Evolutionary conservation across 495 filamentous ascomycete species (phyloP).

Genomic region (Podospora fimiseda): DNA sequence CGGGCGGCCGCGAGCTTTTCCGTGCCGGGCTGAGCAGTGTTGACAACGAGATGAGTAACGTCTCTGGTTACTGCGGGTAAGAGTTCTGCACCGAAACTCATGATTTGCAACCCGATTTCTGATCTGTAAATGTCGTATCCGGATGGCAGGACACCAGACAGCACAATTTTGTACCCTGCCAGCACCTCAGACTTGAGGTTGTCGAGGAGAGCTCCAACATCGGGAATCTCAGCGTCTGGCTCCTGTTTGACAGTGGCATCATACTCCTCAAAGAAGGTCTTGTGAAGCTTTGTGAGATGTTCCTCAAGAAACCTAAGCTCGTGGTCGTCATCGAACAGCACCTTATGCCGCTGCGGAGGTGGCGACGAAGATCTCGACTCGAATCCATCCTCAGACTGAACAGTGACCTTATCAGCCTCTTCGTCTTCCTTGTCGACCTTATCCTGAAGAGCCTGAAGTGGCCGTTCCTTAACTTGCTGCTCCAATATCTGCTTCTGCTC

Average conservation of each 20-base stretch:
- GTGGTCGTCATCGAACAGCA: slow-evolving; percentile 76
- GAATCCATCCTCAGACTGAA: slow-evolving; percentile 28
- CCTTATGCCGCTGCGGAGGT: slow-evolving; percentile 56
- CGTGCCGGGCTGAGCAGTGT: slow-evolving; percentile 62
- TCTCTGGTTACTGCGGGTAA: slow-evolving; percentile 42
- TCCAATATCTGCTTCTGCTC: slow-evolving; percentile 80
- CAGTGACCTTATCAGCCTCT: slow-evolving; percentile 46
- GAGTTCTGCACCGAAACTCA: slow-evolving; percentile 75
- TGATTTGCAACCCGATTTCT: slow-evolving; percentile 78
- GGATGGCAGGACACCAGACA: slow-evolving; percentile 83
- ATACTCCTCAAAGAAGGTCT: slow-evolving; percentile 75
- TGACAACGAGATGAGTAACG: slow-evolving; percentile 50
- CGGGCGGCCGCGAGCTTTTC: slow-evolving; percentile 80
- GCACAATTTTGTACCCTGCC: slow-evolving; percentile 62
- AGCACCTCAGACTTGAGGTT: slow-evolving; percentile 68
- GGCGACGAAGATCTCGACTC: slow-evolving; percentile 31
- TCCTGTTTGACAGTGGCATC: slow-evolving; percentile 32
- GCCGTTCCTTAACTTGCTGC: slow-evolving; percentile 82
- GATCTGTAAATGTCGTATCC: slow-evolving; percentile 64
- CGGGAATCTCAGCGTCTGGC: slow-evolving; percentile 59
- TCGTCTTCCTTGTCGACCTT: slow-evolving; percentile 79
- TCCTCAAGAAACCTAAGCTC: slow-evolving; percentile 70
- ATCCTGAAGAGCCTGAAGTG: slow-evolving; percentile 81
- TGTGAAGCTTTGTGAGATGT: slow-evolving; percentile 68
- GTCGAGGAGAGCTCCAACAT: slow-evolving; percentile 77